Evolutionary conservation across 495 filamentous ascomycete genomes (phyloP), one percentile per base, ranked within the genome.

Genomic region (Aspergillus wentii): DNA sequence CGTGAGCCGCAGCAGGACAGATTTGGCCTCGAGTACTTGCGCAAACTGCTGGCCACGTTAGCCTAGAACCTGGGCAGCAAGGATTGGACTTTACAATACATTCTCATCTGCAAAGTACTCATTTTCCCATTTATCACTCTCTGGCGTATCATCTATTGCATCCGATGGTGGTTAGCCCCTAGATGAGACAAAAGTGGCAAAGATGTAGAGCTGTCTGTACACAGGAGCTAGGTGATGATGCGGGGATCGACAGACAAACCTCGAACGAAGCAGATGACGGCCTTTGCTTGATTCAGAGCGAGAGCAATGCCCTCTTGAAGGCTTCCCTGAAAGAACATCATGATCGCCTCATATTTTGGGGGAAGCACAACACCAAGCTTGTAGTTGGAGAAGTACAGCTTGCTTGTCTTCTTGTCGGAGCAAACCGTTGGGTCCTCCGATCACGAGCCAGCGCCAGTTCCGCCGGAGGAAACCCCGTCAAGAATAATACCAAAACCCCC

Each of bases 321-420:
- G 41, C 74, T 77, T 15, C 90, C 91, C 33, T 80, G 39, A 51
- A 83, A 92, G 62, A 96, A 97, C 73, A 91, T 83, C 4, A 41
- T 48, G 46, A 51, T 51, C 18, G 42, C 49, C 25, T 43, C 41
- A 52, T 46, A 13, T 21, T n/a, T 18, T 17, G 35, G 19, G 33
- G 32, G 30, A 39, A 17, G 29, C 15, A 33, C 19, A 44, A 30
- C 14, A 32, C 30, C 29, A 47, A 29, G 22, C 23, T 42, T 44
- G 46, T 46, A 23, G 39, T 27, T 17, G 39, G 15, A 30, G 31
- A 26, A 16, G 20, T 28, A 2, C 9, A 13, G 25, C 25, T 13
- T 13, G 4, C 25, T 13, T 9, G n/a, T n/a, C 22, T 10, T 6
- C 6, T 6, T 13, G 26, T 33, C 31, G 31, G 31, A 17, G 31